Evolutionary conservation across 129 eudicot species (phyloP).

Genomic region (Centaurea solstitialis): DNA sequence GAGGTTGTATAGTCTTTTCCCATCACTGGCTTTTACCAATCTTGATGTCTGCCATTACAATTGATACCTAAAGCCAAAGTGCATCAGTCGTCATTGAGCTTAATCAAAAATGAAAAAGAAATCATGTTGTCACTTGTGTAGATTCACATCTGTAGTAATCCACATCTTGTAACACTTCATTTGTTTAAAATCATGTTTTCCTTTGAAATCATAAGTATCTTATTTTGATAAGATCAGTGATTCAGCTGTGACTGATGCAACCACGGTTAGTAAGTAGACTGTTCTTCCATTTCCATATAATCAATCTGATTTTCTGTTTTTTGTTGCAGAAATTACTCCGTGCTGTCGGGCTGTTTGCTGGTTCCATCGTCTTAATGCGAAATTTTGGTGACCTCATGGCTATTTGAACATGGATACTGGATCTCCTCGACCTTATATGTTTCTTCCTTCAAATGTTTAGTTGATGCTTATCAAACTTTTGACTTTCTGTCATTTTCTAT

Average conservation of each 20-base stretch:
- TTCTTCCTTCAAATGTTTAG: neutral
- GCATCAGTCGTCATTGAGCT: neutral
- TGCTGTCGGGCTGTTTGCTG: slow-evolving; percentile 49
- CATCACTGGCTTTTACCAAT: neutral
- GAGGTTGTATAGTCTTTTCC: neutral
- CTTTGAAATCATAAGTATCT: neutral
- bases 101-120: neutral
- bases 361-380: slow-evolving; percentile 52
- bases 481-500: neutral
- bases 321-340: slow-evolving; percentile 47
- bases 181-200: neutral
- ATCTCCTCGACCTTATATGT: neutral
- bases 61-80: neutral
- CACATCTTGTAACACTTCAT: neutral
- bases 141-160: neutral
- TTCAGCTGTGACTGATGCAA: neutral
- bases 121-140: neutral
- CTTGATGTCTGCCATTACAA: neutral
- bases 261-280: neutral
- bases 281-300: neutral
- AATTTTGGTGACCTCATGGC: slow-evolving; percentile 54
- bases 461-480: neutral
- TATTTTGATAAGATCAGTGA: neutral
- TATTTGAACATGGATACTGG: slow-evolving; percentile 21
- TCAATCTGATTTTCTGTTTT: neutral